Evolutionary conservation across 2,329 filamentous ascomycete species (phyloP).

Genomic region (Ceratocystis cubensis): DNA sequence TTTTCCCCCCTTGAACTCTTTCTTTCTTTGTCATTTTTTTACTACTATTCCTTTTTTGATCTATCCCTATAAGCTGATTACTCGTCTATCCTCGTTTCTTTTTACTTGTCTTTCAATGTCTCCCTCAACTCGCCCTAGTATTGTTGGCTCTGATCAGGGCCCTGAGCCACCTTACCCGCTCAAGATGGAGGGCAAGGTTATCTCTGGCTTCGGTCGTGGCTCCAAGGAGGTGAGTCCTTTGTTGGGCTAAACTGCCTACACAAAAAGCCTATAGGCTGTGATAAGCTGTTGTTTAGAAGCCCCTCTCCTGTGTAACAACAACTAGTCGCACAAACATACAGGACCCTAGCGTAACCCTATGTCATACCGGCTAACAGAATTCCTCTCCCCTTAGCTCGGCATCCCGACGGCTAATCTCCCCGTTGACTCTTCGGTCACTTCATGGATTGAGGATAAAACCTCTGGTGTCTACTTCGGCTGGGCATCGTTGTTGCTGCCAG

Average conservation of each 20-base stretch:
- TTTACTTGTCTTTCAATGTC: not conserved
- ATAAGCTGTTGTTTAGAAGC: not conserved
- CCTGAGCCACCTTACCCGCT: conserved; percentile 72
- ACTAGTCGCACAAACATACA: not conserved
- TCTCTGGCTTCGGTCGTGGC: conserved; percentile 85
- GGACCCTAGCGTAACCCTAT: not conserved
- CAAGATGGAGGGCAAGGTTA: conserved; percentile 71
- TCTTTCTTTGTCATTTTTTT: not conserved
- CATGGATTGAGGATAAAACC: conserved; percentile 50
- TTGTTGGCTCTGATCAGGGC: conserved; percentile 61
- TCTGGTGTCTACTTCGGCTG: conserved; percentile 93
- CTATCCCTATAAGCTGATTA: not conserved
- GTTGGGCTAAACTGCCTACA: too few relatives aligned
- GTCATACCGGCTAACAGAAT: not conserved
- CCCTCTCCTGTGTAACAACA: not conserved
- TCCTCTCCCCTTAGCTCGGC: conserved; percentile 50
- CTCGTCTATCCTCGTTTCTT: not conserved
- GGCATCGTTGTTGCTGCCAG: conserved; percentile 55
- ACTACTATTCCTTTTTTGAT: not conserved
- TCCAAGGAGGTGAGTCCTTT: conserved; percentile 62
- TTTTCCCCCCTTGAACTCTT: not conserved
- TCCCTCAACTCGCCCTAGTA: conserved; percentile 38
- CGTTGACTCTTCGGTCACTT: conserved; percentile 48
- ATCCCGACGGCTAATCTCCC: conserved; percentile 93
- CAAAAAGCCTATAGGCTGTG: not conserved